phyloP scores from a whole-genome alignment of 2,329 filamentous ascomycete species.

The Corniculantispora saksenae region DNA sequence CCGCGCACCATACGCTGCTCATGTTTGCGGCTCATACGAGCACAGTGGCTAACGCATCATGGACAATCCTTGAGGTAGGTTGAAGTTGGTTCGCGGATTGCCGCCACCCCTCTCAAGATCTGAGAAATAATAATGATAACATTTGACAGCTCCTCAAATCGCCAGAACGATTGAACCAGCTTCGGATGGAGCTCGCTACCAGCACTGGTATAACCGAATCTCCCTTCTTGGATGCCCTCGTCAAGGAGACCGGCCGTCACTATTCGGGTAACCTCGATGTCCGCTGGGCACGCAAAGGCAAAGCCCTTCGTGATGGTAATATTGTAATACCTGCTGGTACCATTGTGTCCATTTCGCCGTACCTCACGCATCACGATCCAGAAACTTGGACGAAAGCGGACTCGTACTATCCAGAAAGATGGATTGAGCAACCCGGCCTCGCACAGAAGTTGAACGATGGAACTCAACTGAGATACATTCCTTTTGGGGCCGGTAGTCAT shows the following conservation, averaged over 20 bases:
- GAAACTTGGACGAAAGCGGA: conserved; percentile 19
- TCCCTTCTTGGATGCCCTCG: conserved; percentile 23
- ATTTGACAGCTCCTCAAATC: background rate
- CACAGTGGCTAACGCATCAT: conserved; percentile 20
- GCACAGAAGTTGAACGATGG: conserved; percentile 17
- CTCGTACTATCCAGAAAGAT: conserved; percentile 23
- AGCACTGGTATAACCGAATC: conserved; percentile 12
- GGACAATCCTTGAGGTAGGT: conserved; percentile 25
- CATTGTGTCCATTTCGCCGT: conserved; percentile 21
- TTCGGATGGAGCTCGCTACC: conserved; percentile 21
- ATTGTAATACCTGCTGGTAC: conserved; percentile 19
- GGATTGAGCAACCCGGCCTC: conserved; percentile 18
- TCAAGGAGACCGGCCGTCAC: conserved; percentile 25
- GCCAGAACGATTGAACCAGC: background rate
- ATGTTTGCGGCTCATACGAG: conserved; percentile 25
- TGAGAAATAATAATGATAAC: background rate
- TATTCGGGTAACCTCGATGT: conserved; percentile 21
- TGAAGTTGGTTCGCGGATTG: background rate
- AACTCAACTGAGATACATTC: conserved; percentile 8
- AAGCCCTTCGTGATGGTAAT: conserved; percentile 10
- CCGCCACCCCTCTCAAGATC: no score
- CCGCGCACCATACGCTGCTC: conserved; percentile 22
- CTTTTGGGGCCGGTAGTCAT: conserved; percentile 16
- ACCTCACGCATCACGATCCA: conserved; percentile 22
- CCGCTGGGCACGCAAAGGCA: conserved; percentile 9